A percentile compares a stretch with the other conserved stretches of the same genome.
phyloP scores from a whole-genome alignment of 768 basidiomycete genomes.

The Lactarius deliciosus region DNA sequence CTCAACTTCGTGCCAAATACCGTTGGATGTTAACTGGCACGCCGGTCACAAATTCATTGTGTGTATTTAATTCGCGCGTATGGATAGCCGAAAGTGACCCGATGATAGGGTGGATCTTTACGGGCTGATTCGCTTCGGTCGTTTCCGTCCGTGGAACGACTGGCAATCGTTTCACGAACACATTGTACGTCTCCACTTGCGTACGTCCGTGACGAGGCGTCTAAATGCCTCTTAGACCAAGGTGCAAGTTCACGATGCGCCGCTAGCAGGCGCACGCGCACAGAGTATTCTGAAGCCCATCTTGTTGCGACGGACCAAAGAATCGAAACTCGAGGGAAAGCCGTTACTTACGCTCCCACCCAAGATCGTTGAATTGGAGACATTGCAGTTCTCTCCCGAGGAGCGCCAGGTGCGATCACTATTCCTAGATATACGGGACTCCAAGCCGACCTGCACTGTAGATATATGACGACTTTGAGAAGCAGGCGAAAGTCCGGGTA shows the following conservation, averaged over 20 bases:
- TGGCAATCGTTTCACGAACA: slow-evolving; percentile 65
- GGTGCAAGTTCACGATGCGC: slow-evolving; percentile 56
- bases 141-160: slow-evolving; percentile 68
- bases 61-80: neutral
- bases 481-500: slow-evolving; percentile 50
- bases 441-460: slow-evolving; percentile 28
- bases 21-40: slow-evolving; percentile 82
- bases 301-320: slow-evolving; percentile 72
- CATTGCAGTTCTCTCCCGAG: slow-evolving; percentile 60
- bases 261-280: slow-evolving; percentile 63
- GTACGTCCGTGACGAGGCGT: neutral
- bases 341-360: slow-evolving; percentile 64
- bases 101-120: slow-evolving; percentile 61
- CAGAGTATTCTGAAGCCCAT: slow-evolving; percentile 66
- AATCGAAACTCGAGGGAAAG: slow-evolving; percentile 61
- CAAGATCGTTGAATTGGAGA: slow-evolving; percentile 59
- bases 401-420: slow-evolving; percentile 54
- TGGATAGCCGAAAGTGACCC: slow-evolving; percentile 3
- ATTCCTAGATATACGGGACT: neutral
- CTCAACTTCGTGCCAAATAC: slow-evolving; percentile 60
- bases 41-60: slow-evolving; percentile 72
- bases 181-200: slow-evolving; percentile 41
- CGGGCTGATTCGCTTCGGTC: slow-evolving; percentile 66
- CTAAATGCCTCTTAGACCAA: slow-evolving; percentile 40
- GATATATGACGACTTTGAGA: slow-evolving; percentile 61